These are phyloP conservation scores for Microcyclospora pomicola DNA, from an alignment of 2,329 filamentous ascomycete species.

Conservation along the genomic window DNA sequence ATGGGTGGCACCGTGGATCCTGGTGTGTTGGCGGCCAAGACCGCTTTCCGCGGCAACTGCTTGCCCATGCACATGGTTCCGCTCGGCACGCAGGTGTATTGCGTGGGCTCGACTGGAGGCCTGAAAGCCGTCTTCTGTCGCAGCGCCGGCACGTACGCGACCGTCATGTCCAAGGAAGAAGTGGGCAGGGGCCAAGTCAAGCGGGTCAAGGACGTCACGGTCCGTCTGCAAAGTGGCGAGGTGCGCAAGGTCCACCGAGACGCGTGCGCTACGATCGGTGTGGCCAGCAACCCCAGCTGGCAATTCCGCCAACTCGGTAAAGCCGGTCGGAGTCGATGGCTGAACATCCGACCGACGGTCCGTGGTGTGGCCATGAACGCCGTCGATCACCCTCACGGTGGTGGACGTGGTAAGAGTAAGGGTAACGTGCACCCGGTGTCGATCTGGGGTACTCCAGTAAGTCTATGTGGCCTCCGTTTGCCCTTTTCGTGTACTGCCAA, in stretches of 20 bases:
- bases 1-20: conserved; percentile 92
- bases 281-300: conserved; percentile 85
- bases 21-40: conserved; percentile 89
- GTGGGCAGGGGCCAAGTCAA: conserved; percentile 36
- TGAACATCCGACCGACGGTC: conserved; percentile 88
- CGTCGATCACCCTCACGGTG: conserved; percentile 95
- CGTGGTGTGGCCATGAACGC: conserved; percentile 98
- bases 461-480: conserved; percentile 26
- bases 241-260: conserved; percentile 79
- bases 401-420: conserved; percentile 98
- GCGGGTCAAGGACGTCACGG: conserved; percentile 64
- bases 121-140: conserved; percentile 82
- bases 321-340: conserved; percentile 82
- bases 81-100: conserved; percentile 82
- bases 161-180: conserved; percentile 80
- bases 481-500: background rate
- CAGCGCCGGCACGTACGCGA: conserved; percentile 83
- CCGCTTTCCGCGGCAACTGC: conserved; percentile 88
- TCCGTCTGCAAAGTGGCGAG: conserved; percentile 85
- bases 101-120: conserved; percentile 61
- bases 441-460: conserved; percentile 89
- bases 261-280: conserved; percentile 85
- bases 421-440: conserved; percentile 90
- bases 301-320: conserved; percentile 88
- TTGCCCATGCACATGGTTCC: conserved; percentile 92